Evolutionary conservation across 257 asterid species (phyloP), one percentile per base, ranked within the genome.

Genomic region (Solanum chmielewskii): DNA sequence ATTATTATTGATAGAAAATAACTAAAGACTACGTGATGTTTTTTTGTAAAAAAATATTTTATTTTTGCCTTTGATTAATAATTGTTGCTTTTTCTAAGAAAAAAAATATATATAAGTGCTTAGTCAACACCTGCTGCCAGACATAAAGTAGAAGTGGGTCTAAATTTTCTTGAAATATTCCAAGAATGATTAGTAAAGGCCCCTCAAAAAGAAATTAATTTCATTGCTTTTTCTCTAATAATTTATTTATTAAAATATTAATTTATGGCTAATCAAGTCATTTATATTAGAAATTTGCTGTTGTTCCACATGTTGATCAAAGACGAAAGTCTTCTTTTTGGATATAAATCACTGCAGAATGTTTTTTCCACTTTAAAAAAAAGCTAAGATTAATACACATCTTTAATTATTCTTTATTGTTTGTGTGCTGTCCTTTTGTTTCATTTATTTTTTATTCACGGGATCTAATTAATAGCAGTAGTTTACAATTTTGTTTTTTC

Each of bases 51-150:
- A 16, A 49, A 16, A 7, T 18, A 59, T 11, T 4, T 66, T 27
- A 23, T 62, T 62, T 62, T 62, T 62, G 25, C 64, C 82, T 39
- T 76, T n/a, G 83, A 76, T 42, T 76, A 25, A 78, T 78, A 77
- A 31, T 45, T 29, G 64, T 47, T 82, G 73, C 75, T 81, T 86
- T 86, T 33, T 85, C 49, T 7, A 20, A 56, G 44, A 10, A 62
- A n/a, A 62, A 64, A 27, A 35, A 7, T 5, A 35, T 5, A 35
- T 6, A 39, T 11, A 76, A 87, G 88, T 86, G 77, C 31, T 83
- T 86, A 94, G 98, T 94, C 96, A 94, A 94, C 91, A 94, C 88
- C 91, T 90, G 92, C 90, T 86, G 86, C 85, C 85, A 87, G 94
- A 91, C 95, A 91, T 89, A 94, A 93, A 89, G 93, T 25, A 83